Evolutionary conservation across 352 stramenopile species (phyloP).

Genomic region (Phytophthora hibernalis): DNA sequence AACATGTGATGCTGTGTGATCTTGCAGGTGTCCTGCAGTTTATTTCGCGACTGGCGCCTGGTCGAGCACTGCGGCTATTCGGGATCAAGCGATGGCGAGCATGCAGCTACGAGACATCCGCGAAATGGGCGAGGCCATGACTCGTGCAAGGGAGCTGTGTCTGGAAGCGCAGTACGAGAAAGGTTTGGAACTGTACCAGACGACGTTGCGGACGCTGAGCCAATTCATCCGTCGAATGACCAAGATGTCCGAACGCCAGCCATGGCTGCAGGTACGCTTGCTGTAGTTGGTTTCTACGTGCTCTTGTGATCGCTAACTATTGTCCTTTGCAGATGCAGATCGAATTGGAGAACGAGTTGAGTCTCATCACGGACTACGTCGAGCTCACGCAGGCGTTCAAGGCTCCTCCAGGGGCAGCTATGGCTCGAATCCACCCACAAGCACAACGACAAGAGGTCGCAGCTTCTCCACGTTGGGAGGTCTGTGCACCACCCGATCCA

Average conservation of each 20-base stretch:
- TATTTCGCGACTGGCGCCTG: slow-evolving; percentile 15
- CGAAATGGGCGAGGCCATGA: slow-evolving; percentile 71
- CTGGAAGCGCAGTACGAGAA: slow-evolving; percentile 71
- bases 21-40: too few relatives aligned
- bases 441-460: slow-evolving; percentile 31
- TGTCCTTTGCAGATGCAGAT: slow-evolving; percentile 68
- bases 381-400: slow-evolving; percentile 80
- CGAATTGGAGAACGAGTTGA: slow-evolving; percentile 84
- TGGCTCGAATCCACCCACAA: slow-evolving; percentile 42
- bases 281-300: not conserved
- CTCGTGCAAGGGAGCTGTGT: slow-evolving; percentile 65
- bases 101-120: slow-evolving; percentile 75
- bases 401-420: slow-evolving; percentile 42
- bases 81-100: slow-evolving; percentile 34
- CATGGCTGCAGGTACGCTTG: slow-evolving; percentile 70
- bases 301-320: not conserved
- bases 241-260: slow-evolving; percentile 80
- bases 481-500: slow-evolving; percentile 44
- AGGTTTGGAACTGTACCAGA: slow-evolving; percentile 63
- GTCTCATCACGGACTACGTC: slow-evolving; percentile 77
- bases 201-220: slow-evolving; percentile 61
- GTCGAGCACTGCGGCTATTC: slow-evolving; percentile 5
- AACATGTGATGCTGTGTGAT: slow-evolving; percentile 6
- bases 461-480: slow-evolving; percentile 57
- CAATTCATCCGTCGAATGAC: slow-evolving; percentile 74